Percentiles rank a stretch among this genome's conserved stretches.
These are phyloP conservation scores for Xylariaceae sp. DNA, from an alignment of 2,329 filamentous ascomycete genomes.

Conservation along the genomic window DNA sequence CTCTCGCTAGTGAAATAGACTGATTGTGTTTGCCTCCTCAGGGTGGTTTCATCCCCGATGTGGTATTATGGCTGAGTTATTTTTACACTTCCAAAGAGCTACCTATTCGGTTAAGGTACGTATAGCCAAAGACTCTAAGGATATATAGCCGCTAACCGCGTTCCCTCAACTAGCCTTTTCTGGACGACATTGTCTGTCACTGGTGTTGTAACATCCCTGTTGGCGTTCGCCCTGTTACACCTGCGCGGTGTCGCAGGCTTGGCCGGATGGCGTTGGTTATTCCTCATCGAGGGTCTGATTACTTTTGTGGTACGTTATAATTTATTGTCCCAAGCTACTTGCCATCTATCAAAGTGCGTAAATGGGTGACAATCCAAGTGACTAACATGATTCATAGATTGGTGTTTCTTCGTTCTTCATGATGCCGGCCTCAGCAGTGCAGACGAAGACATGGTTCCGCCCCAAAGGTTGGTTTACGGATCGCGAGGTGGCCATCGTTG, in stretches of 20 bases:
- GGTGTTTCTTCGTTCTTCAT: conserved; percentile 59
- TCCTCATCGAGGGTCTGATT: conserved; percentile 63
- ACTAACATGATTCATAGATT: conserved; percentile 39
- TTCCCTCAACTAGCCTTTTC: conserved; percentile 40
- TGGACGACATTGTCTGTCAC: conserved; percentile 47
- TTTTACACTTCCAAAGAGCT: conserved; percentile 47
- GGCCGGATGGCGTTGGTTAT: conserved; percentile 55
- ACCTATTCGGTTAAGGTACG: conserved; percentile 47
- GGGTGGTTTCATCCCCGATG: conserved; percentile 46
- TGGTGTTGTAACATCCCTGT: conserved; percentile 43
- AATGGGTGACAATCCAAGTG: background rate
- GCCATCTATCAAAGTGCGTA: background rate
- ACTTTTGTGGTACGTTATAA: conserved; percentile 47
- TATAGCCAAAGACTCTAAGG: background rate
- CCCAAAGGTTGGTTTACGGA: conserved; percentile 64
- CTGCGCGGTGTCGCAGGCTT: conserved; percentile 47
- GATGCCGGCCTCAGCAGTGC: conserved; percentile 56
- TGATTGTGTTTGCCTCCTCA: conserved; percentile 14
- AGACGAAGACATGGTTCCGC: conserved; percentile 58
- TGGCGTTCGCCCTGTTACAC: conserved; percentile 47
- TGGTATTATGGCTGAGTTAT: conserved; percentile 44
- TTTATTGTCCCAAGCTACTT: background rate
- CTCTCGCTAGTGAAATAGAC: background rate
- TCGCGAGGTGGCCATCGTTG: conserved; percentile 62
- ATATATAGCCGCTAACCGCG: background rate